A percentile compares a stretch with the other conserved stretches of the same genome.
Conservation (phyloP, 2,329 filamentous ascomycete species). For the Cladorrhinum sp. region DNA sequence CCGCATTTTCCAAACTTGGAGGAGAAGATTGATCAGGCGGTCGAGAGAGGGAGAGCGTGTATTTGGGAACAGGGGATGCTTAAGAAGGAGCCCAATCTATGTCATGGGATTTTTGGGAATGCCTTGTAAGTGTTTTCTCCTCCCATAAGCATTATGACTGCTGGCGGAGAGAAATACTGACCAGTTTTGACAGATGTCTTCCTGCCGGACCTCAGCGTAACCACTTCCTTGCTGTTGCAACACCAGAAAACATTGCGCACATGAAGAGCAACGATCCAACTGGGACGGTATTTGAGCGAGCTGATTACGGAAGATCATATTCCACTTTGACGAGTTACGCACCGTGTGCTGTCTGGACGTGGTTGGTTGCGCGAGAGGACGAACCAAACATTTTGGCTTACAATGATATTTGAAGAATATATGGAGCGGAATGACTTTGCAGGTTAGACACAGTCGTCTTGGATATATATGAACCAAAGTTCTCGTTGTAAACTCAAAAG, state of each 20-base stretch:
- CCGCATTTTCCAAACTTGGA: conserved; percentile 49
- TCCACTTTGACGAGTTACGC: conserved; percentile 28
- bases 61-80: conserved; percentile 53
- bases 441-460: background rate
- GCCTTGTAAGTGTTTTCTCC: conserved; percentile 41
- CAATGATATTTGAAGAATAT: conserved; percentile 26
- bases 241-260: conserved; percentile 50
- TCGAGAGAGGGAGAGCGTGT: conserved; percentile 46
- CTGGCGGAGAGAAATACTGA: no score
- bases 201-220: conserved; percentile 33
- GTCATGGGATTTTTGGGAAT: conserved; percentile 59
- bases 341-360: conserved; percentile 30
- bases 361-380: conserved; percentile 24
- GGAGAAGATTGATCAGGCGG: conserved; percentile 47
- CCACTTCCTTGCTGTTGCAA: conserved; percentile 55
- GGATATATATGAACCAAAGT: no score
- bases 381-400: conserved; percentile 26
- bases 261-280: conserved; percentile 23
- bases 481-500: no score
- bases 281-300: conserved; percentile 26
- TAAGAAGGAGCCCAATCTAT: conserved; percentile 59
- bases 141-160: background rate
- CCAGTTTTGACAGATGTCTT: conserved; percentile 19
- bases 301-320: conserved; percentile 30
- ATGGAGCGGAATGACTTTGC: background rate